Evolutionary conservation across 148 eudicot genomes (phyloP).

Genomic region (Cornus suecica): DNA sequence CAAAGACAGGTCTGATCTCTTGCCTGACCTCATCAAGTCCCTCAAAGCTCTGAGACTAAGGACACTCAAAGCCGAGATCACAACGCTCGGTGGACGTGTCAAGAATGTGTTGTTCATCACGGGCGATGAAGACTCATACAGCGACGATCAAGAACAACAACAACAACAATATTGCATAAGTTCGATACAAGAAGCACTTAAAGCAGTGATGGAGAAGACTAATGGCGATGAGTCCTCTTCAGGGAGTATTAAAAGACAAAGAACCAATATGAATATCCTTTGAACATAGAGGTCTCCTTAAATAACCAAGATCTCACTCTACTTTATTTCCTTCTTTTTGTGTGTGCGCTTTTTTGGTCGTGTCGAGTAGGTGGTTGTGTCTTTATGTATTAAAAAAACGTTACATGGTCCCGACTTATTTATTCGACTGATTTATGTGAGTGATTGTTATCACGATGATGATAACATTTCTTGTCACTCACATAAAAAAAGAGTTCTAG

Average conservation of each 20-base stretch:
- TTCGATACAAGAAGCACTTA: constrained; percentile 80
- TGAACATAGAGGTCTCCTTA: constrained; percentile 42
- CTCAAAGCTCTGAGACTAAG: constrained; percentile 61
- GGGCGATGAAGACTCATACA: constrained; percentile 30
- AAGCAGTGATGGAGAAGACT: constrained; percentile 76
- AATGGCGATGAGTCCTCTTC: constrained; percentile 62
- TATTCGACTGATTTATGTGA: too few relatives aligned
- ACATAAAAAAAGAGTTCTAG: too few relatives aligned
- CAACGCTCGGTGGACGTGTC: constrained; percentile 84
- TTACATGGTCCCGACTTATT: too few relatives aligned
- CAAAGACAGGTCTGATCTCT: constrained; percentile 78
- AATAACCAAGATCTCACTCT: constrained; percentile 5
- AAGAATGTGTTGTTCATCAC: constrained; percentile 84
- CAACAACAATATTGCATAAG: constrained; percentile 43
- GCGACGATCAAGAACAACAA: constrained; percentile 23
- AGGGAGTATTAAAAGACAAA: constrained; percentile 91
- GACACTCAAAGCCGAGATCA: constrained; percentile 90
- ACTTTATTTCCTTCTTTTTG: not conserved
- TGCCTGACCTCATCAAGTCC: constrained; percentile 83
- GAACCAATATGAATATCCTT: constrained; percentile 54
- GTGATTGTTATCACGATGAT: too few relatives aligned
- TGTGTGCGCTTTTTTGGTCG: constrained; percentile 2
- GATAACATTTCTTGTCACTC: too few relatives aligned
- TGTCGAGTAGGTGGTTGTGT: not conserved
- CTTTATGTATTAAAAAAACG: too few relatives aligned